Evolutionary conservation across 305 asterid species (phyloP).

Genomic region (Fraxinus velutina): DNA sequence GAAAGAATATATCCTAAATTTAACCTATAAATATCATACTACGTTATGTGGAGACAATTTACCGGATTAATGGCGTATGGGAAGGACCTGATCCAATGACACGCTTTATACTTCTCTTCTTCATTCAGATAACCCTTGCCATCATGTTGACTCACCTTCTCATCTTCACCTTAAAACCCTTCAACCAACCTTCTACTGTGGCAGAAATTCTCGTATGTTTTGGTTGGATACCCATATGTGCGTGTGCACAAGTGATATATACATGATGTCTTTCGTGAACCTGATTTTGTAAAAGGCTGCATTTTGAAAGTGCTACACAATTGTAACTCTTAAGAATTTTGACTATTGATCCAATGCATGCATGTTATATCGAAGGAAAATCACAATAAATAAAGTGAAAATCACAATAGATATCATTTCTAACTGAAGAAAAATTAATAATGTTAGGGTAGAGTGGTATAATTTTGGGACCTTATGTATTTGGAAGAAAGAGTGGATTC

Average conservation of each 20-base stretch:
- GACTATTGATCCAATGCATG: background rate
- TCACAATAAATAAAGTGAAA: background rate
- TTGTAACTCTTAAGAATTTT: background rate
- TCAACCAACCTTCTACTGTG: slow-evolving; percentile 67
- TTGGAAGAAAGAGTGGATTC: slow-evolving; percentile 43
- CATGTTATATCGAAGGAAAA: background rate
- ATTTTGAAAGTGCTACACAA: no score
- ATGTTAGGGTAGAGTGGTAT: slow-evolving; percentile 56
- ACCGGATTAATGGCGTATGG: slow-evolving; percentile 84
- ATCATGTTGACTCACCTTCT: slow-evolving; percentile 48
- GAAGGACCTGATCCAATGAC: slow-evolving; percentile 79
- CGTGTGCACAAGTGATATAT: background rate
- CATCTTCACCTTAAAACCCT: slow-evolving; percentile 43
- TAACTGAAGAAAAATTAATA: background rate
- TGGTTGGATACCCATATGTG: background rate
- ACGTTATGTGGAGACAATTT: slow-evolving; percentile 67
- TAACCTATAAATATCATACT: slow-evolving; percentile 16
- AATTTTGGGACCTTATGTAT: slow-evolving; percentile 64
- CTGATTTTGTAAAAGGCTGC: no score
- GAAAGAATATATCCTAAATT: no score
- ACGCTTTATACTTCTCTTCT: slow-evolving; percentile 82
- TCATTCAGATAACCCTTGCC: slow-evolving; percentile 61
- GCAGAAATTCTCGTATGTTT: slow-evolving; percentile 58
- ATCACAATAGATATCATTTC: background rate
- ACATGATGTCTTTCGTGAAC: no score